Conservation (phyloP, 169 alveolate genomes). For the Sarcocystis neurona region DNA sequence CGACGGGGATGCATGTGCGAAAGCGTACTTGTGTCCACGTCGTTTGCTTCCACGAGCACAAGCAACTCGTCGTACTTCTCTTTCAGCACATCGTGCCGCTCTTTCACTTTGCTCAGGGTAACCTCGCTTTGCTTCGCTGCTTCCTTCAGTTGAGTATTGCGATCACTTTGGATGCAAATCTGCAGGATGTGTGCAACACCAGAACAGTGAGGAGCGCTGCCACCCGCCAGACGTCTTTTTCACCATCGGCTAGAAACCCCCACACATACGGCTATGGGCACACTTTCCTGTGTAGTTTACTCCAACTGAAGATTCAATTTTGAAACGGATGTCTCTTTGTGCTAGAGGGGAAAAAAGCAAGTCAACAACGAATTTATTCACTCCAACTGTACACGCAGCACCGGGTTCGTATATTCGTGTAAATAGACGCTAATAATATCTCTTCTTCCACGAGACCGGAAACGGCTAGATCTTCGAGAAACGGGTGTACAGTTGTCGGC, state of each 20-base stretch:
- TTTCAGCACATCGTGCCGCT: not conserved
- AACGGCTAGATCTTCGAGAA: too few relatives aligned
- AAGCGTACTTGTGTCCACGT: not conserved
- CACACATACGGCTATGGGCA: not conserved
- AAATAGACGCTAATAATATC: too few relatives aligned
- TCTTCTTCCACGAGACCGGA: too few relatives aligned
- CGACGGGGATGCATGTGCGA: not conserved
- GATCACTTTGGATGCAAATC: constrained; percentile 11
- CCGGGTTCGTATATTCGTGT: too few relatives aligned
- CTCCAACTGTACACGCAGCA: too few relatives aligned
- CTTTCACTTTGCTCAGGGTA: not conserved
- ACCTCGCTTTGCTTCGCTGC: not conserved
- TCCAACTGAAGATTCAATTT: not conserved
- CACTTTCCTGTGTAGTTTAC: not conserved
- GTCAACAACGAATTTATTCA: too few relatives aligned
- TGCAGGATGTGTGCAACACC: not conserved
- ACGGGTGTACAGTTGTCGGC: too few relatives aligned
- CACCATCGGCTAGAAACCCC: not conserved
- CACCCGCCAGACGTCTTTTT: not conserved
- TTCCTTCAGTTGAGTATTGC: not conserved
- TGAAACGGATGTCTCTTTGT: not conserved
- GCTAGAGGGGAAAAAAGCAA: not conserved
- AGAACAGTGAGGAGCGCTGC: not conserved
- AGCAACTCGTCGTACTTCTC: constrained; percentile 7
- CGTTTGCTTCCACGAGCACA: not conserved